These are phyloP conservation scores for Backusella circina DNA, from an alignment of 192 early-diverging fungal species.

Conservation along the genomic window DNA sequence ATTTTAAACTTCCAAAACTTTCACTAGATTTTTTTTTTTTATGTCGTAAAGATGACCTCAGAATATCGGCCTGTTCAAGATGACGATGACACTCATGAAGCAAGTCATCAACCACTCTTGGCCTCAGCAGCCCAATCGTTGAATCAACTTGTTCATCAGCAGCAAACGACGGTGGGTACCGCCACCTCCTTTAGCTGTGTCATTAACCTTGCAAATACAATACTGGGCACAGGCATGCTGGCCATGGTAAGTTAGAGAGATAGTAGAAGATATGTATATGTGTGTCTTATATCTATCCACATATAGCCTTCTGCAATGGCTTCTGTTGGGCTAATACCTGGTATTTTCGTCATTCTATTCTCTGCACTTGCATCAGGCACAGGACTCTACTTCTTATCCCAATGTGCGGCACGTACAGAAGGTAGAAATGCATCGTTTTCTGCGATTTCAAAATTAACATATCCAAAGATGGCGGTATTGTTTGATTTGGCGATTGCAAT, in stretches of 20 bases:
- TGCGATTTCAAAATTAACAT: conserved; percentile 87
- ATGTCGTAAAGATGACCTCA: not conserved
- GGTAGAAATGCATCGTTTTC: conserved; percentile 88
- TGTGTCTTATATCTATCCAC: not conserved
- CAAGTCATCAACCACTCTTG: not conserved
- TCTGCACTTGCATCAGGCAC: conserved; percentile 71
- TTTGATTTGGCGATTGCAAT: conserved; percentile 96
- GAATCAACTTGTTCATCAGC: not conserved
- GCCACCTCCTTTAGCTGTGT: conserved; percentile 68
- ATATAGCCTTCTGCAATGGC: conserved; percentile 80
- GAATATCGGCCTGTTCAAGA: not conserved
- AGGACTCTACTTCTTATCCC: conserved; percentile 83
- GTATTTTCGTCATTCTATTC: conserved; percentile 76
- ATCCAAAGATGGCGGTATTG: conserved; percentile 83
- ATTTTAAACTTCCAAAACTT: not conserved
- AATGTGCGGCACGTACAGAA: conserved; percentile 68
- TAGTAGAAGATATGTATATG: no score
- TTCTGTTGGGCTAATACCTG: conserved; percentile 76
- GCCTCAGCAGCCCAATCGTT: not conserved
- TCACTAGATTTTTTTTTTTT: not conserved
- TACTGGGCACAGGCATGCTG: conserved; percentile 95
- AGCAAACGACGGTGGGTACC: conserved; percentile 33
- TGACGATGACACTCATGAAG: not conserved
- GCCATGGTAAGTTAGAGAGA: conserved; percentile 70
- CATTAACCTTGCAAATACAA: conserved; percentile 92